phyloP scores from a whole-genome alignment of 2,329 filamentous ascomycete species.

The Fusarium anthophilum region DNA sequence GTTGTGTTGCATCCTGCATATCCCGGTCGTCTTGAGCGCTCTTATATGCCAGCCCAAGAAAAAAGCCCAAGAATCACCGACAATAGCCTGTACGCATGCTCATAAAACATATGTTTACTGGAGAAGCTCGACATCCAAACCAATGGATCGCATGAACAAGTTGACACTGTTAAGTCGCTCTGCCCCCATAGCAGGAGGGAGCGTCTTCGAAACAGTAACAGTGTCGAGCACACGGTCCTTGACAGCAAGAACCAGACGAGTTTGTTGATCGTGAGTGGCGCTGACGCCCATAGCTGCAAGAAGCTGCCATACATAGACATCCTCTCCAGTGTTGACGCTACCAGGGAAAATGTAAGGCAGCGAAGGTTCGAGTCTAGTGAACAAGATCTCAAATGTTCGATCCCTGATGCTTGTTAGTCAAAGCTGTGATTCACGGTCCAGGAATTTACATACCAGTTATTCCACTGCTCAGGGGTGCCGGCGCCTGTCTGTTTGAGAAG shows the following conservation, averaged over 20 bases:
- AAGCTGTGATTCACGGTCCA: neutral
- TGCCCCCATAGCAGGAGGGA: constrained; percentile 85
- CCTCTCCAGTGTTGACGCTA: constrained; percentile 88
- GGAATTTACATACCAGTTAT: constrained; percentile 72
- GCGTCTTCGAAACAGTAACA: constrained; percentile 85
- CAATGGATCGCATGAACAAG: constrained; percentile 97
- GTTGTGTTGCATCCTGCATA: constrained; percentile 23
- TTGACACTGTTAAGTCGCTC: constrained; percentile 92
- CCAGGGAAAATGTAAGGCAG: constrained; percentile 90
- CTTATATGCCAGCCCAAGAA: constrained; percentile 41
- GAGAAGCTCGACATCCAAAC: constrained; percentile 89
- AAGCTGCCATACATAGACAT: constrained; percentile 98
- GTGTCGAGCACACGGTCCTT: constrained; percentile 99
- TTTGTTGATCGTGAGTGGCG: constrained; percentile 93
- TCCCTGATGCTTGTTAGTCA: constrained; percentile 63
- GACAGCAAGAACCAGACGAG: constrained; percentile 90
- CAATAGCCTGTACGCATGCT: constrained; percentile 30
- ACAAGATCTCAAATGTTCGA: constrained; percentile 83
- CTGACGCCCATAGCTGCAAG: constrained; percentile 94
- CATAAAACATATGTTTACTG: constrained; percentile 44
- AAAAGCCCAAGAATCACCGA: constrained; percentile 41
- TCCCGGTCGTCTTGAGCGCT: constrained; percentile 36
- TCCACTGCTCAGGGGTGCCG: constrained; percentile 77
- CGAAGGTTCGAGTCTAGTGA: constrained; percentile 85
- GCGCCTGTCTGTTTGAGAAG: constrained; percentile 85